Conservation (phyloP, 495 filamentous ascomycete species). For the Neurospora terricola region DNA sequence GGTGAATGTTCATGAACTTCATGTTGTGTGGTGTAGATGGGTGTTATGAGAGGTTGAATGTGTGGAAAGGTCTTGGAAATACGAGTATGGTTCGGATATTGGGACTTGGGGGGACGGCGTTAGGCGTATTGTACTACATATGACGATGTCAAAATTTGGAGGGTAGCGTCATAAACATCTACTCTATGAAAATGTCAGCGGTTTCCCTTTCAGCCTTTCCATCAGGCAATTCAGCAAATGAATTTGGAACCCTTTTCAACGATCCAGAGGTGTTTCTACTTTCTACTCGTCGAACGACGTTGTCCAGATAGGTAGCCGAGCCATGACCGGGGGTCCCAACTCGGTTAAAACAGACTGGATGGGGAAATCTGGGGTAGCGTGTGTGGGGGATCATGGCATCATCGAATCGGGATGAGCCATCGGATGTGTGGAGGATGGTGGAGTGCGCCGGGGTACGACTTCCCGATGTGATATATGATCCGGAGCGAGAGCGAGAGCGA, state of each 20-base stretch:
- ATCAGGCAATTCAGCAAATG: background rate
- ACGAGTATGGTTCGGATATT: background rate
- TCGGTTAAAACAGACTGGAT: background rate
- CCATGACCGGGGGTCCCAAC: background rate
- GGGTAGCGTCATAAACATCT: background rate
- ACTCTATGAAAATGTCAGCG: background rate
- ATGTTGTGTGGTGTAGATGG: background rate
- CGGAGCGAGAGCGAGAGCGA: background rate
- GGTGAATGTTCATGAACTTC: background rate
- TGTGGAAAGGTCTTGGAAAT: background rate
- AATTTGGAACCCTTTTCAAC: background rate
- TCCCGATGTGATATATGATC: background rate
- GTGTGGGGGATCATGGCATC: background rate
- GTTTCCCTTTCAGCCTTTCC: background rate
- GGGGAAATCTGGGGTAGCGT: background rate
- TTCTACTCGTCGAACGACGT: background rate
- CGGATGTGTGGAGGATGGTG: background rate
- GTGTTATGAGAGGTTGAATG: background rate
- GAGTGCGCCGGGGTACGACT: background rate
- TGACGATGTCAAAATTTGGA: background rate
- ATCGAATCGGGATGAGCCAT: background rate
- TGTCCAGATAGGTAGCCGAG: background rate
- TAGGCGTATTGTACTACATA: background rate
- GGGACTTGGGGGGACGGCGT: background rate
- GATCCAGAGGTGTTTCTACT: background rate